Percentiles rank a stretch among this genome's conserved stretches.
These are phyloP conservation scores for Syzygium aqueum DNA, from an alignment of 345 rosid species.

Conservation along the genomic window DNA sequence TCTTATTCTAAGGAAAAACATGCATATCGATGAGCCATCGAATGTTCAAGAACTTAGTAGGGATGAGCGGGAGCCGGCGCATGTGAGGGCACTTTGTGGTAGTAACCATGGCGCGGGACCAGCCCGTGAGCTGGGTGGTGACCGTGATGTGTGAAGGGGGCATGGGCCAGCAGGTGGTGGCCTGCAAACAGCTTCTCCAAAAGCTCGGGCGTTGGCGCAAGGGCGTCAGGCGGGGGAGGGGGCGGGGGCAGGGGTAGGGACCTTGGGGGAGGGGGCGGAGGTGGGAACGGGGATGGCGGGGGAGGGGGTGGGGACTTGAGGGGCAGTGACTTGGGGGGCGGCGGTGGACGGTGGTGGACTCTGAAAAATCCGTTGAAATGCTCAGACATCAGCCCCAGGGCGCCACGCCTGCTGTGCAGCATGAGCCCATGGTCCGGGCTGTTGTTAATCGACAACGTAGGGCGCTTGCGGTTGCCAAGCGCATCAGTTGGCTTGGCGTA, in stretches of 20 bases:
- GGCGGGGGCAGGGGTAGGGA: neutral
- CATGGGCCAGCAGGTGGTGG: neutral
- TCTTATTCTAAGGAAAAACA: neutral
- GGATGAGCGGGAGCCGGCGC: neutral
- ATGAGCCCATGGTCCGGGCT: neutral
- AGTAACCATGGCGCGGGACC: neutral
- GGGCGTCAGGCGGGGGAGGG: neutral
- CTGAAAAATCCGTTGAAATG: neutral
- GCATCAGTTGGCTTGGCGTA: neutral
- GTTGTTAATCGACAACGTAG: neutral
- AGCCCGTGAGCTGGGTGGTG: neutral
- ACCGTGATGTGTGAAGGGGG: no score
- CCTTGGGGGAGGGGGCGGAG: neutral
- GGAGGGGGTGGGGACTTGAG: neutral
- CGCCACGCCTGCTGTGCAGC: neutral
- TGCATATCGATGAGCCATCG: neutral
- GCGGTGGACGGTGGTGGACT: neutral
- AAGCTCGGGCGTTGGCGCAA: neutral
- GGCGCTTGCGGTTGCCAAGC: neutral
- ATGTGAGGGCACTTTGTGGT: neutral
- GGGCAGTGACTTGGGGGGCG: neutral
- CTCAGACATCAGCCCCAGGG: neutral
- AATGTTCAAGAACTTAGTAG: no score
- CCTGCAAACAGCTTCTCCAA: neutral
- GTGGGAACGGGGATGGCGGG: neutral